Base-by-base conservation (phyloP, 306 rosid species). In the Lathyrus aphaca region DNA sequence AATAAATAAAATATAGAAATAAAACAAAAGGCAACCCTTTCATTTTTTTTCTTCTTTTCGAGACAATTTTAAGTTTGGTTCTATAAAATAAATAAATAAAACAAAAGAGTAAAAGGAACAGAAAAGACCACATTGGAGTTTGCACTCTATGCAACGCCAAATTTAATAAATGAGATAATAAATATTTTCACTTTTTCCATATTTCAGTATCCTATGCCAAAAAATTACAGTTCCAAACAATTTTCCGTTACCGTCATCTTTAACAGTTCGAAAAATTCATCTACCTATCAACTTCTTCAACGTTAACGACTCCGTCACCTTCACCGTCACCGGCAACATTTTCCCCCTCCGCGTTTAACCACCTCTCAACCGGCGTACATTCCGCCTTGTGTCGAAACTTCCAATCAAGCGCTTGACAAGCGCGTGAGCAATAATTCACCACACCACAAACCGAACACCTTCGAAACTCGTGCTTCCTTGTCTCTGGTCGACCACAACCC, bases 341-440 rank as follows among this genome's bases (percentile, higher is more conserved):
- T 6, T 79, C 91, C 0, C 77, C 96, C 4, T 82, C 95, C 6
- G 85, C 97, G 9, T 85, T 86, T 1, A 60, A 58, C 93, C 93
- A 90, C 68, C 91, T 80, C 68, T 88, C 98, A 2, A 77, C 89
- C 0, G 91, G 89, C 0, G 84, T 71, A 12, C 98, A 93, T 69
- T 88, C 97, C 5, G 69, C 84, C 84, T 93, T 93, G 40, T 93
- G 98, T 13, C 96, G 84, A 17, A 87, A 79, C 80, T 90, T 93
- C 98, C 98, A 93, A 79, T 93, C 97, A 39, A 93, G 90, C 25
- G 98, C 98, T 57, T 93, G 98, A 29, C 97, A 93, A 1, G 96
- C 98, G 64, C 98, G 98, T 53, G 98, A 93, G 35, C 98, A 93
- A 59, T 93, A 93, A 29, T 86, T 93, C 60, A 88, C 96, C 3